Percentiles rank a stretch among this genome's conserved stretches.
Conservation (phyloP, 257 asterid species). For the Solanum okadae region DNA sequence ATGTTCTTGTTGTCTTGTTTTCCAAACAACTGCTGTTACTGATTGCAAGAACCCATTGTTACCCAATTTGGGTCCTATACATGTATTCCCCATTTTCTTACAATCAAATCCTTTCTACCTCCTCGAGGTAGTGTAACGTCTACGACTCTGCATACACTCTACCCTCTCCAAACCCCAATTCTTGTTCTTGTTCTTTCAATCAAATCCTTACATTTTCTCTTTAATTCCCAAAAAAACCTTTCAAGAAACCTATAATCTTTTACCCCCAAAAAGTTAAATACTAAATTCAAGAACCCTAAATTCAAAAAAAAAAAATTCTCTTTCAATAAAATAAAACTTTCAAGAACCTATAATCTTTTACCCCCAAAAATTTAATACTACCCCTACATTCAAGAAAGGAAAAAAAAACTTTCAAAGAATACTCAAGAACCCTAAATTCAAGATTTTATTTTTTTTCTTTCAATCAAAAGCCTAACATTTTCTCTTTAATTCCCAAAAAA, state of each 20-base stretch:
- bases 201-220: neutral
- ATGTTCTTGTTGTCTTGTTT: slow-evolving; percentile 33
- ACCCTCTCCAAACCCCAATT: neutral
- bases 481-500: neutral
- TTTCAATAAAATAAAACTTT: neutral
- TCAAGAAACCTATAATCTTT: neutral
- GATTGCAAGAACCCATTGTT: slow-evolving; percentile 71
- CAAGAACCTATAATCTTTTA: neutral
- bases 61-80: slow-evolving; percentile 62
- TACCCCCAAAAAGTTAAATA: neutral
- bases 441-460: neutral
- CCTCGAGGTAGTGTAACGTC: neutral
- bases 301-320: neutral
- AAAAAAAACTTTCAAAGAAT: neutral
- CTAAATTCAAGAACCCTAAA: neutral
- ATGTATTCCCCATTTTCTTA: slow-evolving; percentile 52
- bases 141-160: neutral
- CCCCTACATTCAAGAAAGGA: neutral
- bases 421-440: neutral
- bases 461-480: neutral
- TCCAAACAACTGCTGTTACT: slow-evolving; percentile 58
- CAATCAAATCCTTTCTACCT: neutral
- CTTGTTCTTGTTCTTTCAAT: neutral
- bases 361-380: neutral
- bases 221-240: neutral